Conservation (phyloP, 1,284 basidiomycete species). For the Anthracocystis panici-leucophaei region DNA sequence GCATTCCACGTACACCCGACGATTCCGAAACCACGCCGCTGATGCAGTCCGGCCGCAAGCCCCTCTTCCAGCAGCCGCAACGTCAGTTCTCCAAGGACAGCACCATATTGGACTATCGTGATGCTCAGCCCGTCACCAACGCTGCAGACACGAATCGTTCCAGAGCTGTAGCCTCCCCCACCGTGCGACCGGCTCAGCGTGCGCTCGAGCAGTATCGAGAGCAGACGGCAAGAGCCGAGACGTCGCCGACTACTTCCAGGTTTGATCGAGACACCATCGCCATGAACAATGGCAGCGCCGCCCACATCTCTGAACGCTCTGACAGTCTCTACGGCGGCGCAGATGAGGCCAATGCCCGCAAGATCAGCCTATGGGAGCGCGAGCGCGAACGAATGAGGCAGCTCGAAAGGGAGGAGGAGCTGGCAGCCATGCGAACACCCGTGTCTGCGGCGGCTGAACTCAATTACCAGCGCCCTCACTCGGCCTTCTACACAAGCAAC, state of each 20-base stretch:
- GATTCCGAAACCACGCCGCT: slow-evolving; percentile 25
- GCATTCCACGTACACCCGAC: slow-evolving; percentile 43
- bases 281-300: background rate
- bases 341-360: slow-evolving; percentile 28
- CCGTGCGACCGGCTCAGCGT: slow-evolving; percentile 42
- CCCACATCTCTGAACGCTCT: slow-evolving; percentile 8
- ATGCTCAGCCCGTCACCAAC: slow-evolving; percentile 6
- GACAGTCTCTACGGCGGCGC: slow-evolving; percentile 19
- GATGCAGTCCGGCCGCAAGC: slow-evolving; percentile 11
- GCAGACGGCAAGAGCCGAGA: slow-evolving; percentile 10
- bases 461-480: slow-evolving; percentile 19
- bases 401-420: slow-evolving; percentile 51
- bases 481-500: slow-evolving; percentile 20
- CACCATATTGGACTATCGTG: slow-evolving; percentile 12
- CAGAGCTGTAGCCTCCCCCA: slow-evolving; percentile 6
- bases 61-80: slow-evolving; percentile 8
- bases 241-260: slow-evolving; percentile 14
- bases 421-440: slow-evolving; percentile 15
- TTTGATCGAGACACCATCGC: slow-evolving; percentile 8
- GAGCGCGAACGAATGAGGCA: slow-evolving; percentile 53
- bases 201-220: slow-evolving; percentile 46
- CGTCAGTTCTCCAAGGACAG: slow-evolving; percentile 4
- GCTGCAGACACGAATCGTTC: slow-evolving; percentile 4
- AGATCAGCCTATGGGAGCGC: slow-evolving; percentile 52
- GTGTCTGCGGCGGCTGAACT: slow-evolving; percentile 11